A percentile compares a stretch with the other conserved stretches of the same genome.
These are phyloP conservation scores for Andrographis paniculata DNA, from an alignment of 305 asterid species.

Conservation along the genomic window DNA sequence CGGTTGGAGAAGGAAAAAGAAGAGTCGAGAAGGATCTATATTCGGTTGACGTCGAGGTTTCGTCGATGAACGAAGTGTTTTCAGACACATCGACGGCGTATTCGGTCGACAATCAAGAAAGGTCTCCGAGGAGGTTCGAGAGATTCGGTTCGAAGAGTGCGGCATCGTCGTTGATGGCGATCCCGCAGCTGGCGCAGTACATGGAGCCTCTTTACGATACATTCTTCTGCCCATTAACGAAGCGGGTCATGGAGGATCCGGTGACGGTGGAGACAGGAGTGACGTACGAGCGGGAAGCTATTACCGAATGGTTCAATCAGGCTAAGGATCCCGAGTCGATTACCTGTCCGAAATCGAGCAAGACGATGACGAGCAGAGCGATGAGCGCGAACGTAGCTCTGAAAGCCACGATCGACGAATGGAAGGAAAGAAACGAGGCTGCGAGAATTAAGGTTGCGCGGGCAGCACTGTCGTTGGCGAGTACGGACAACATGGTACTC, in stretches of 20 bases:
- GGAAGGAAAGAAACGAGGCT: conserved; percentile 71
- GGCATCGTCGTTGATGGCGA: conserved; percentile 30
- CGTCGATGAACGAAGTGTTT: conserved; percentile 26
- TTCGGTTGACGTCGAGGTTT: conserved; percentile 40
- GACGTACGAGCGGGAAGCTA: conserved; percentile 56
- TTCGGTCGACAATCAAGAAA: conserved; percentile 22
- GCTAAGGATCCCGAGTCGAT: conserved; percentile 28
- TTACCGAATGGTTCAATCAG: conserved; percentile 42
- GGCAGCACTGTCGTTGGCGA: conserved; percentile 58
- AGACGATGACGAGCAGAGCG: conserved; percentile 35
- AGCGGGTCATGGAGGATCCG: conserved; percentile 74
- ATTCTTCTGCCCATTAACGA: conserved; percentile 67
- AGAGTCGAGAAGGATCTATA: conserved; percentile 53
- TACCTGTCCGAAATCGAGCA: conserved; percentile 52
- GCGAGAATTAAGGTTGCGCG: conserved; percentile 64
- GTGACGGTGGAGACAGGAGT: conserved; percentile 66
- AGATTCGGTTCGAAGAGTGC: conserved; percentile 13
- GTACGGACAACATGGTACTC: conserved; percentile 52
- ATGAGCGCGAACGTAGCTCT: conserved; percentile 53
- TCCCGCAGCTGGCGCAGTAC: conserved; percentile 47
- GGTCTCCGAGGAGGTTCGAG: conserved; percentile 18
- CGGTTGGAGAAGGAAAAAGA: conserved; percentile 16
- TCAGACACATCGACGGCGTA: conserved; percentile 24
- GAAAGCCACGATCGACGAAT: conserved; percentile 61
- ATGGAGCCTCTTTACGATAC: conserved; percentile 68